Conservation (phyloP, 768 basidiomycete genomes). For the Trametes sanguinea region DNA sequence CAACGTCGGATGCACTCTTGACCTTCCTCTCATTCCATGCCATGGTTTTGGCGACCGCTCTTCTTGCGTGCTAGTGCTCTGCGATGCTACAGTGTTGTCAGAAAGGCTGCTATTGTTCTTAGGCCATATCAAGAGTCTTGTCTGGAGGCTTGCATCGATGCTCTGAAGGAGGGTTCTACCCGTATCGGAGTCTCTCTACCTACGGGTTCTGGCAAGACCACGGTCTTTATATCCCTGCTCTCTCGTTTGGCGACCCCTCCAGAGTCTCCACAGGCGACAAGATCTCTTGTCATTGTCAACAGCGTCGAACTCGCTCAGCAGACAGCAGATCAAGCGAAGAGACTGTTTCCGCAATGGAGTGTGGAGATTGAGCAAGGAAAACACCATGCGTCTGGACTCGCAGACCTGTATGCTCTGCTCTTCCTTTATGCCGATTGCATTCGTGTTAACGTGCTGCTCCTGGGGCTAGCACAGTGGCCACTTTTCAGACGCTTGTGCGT, state of each 20-base stretch:
- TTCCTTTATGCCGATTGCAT: background rate
- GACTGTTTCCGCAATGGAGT: slow-evolving; percentile 67
- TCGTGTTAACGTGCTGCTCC: background rate
- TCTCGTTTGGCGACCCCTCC: slow-evolving; percentile 56
- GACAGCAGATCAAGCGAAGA: slow-evolving; percentile 70
- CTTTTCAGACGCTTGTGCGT: slow-evolving; percentile 81
- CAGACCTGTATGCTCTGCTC: slow-evolving; percentile 71
- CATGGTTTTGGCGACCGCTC: slow-evolving; percentile 8
- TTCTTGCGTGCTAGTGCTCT: background rate
- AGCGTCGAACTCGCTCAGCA: slow-evolving; percentile 88
- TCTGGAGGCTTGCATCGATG: slow-evolving; percentile 72
- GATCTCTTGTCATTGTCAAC: slow-evolving; percentile 84
- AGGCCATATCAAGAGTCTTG: slow-evolving; percentile 91
- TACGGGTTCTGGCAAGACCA: slow-evolving; percentile 87
- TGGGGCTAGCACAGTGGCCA: slow-evolving; percentile 72
- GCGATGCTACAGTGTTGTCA: background rate
- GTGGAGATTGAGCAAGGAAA: slow-evolving; percentile 95
- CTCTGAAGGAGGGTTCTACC: slow-evolving; percentile 64
- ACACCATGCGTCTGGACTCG: slow-evolving; percentile 72
- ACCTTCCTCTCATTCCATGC: slow-evolving; percentile 19
- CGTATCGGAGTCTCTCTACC: slow-evolving; percentile 85
- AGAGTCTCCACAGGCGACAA: slow-evolving; percentile 45
- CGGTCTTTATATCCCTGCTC: slow-evolving; percentile 85
- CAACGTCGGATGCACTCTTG: background rate
- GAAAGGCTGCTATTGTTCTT: slow-evolving; percentile 35